phyloP scores from a whole-genome alignment of 2,329 filamentous ascomycete genomes.

The Microdochium paspali region DNA sequence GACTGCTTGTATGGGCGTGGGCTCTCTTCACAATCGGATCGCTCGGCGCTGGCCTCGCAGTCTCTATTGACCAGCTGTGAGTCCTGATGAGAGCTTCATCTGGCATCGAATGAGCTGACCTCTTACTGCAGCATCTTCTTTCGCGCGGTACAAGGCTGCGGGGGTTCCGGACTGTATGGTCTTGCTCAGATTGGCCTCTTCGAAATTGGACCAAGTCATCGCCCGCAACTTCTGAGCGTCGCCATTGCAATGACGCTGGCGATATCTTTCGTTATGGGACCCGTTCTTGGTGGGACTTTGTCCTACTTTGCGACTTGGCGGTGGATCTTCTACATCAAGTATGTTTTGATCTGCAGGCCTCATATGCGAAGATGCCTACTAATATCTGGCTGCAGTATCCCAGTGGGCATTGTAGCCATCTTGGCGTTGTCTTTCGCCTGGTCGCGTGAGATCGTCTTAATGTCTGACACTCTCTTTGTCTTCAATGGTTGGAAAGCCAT shows the following conservation, averaged over 20 bases:
- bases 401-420: conserved; percentile 37
- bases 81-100: conserved; percentile 4
- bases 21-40: conserved; percentile 46
- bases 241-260: conserved; percentile 47
- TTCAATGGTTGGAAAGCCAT: conserved; percentile 34
- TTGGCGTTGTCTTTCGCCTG: conserved; percentile 35
- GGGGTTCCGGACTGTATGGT: conserved; percentile 53
- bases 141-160: conserved; percentile 50
- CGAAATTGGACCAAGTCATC: conserved; percentile 43
- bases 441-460: conserved; percentile 25
- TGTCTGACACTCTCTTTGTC: conserved; percentile 21
- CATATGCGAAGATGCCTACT: conserved; percentile 1
- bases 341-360: conserved; percentile 10
- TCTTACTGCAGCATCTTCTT: conserved; percentile 40
- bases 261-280: conserved; percentile 47
- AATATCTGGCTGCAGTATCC: conserved; percentile 27
- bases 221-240: conserved; percentile 43
- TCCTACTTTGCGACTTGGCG: conserved; percentile 44
- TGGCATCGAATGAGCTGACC: not conserved
- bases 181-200: conserved; percentile 47
- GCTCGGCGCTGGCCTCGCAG: conserved; percentile 40
- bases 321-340: conserved; percentile 56
- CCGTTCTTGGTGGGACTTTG: conserved; percentile 47
- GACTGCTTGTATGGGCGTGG: conserved; percentile 41
- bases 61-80: conserved; percentile 41